Conservation (phyloP, 495 filamentous ascomycete genomes). For the Chaetomidium leptoderma region DNA sequence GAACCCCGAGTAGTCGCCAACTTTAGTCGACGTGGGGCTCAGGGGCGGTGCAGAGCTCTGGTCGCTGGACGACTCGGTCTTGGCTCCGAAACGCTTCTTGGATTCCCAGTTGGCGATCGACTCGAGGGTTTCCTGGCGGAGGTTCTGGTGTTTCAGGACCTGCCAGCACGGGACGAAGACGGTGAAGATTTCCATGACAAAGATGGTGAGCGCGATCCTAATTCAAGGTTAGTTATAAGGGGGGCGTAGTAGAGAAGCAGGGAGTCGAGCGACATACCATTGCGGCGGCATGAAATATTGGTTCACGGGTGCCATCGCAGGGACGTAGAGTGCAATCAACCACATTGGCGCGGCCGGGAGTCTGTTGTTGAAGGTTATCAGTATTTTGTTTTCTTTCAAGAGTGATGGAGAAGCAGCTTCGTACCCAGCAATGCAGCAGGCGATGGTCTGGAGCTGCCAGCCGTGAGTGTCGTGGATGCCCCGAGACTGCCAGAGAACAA, state of each 20-base stretch:
- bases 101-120: conserved; percentile 32
- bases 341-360: conserved; percentile 64
- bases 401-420: too few species aligned
- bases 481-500: conserved; percentile 41
- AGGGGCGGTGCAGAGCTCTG: conserved; percentile 12
- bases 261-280: conserved; percentile 44
- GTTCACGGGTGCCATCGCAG: conserved; percentile 53
- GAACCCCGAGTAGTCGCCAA: conserved; percentile 15
- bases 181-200: conserved; percentile 49
- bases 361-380: conserved; percentile 33
- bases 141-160: conserved; percentile 25
- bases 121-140: conserved; percentile 31
- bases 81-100: conserved; percentile 28
- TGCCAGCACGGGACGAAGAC: conserved; percentile 44
- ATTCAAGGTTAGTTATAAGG: background rate
- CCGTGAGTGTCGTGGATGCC: conserved; percentile 60
- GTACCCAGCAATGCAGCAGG: conserved; percentile 54
- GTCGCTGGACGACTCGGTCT: conserved; percentile 10
- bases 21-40: conserved; percentile 26
- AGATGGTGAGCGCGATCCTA: conserved; percentile 34
- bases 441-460: conserved; percentile 63
- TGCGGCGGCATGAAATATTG: conserved; percentile 44
- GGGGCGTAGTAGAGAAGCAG: background rate
- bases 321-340: conserved; percentile 58
- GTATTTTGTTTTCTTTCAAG: too few species aligned